These are phyloP conservation scores for Mortierella sp. DNA, from an alignment of 371 early-diverging fungal species.

Conservation along the genomic window DNA sequence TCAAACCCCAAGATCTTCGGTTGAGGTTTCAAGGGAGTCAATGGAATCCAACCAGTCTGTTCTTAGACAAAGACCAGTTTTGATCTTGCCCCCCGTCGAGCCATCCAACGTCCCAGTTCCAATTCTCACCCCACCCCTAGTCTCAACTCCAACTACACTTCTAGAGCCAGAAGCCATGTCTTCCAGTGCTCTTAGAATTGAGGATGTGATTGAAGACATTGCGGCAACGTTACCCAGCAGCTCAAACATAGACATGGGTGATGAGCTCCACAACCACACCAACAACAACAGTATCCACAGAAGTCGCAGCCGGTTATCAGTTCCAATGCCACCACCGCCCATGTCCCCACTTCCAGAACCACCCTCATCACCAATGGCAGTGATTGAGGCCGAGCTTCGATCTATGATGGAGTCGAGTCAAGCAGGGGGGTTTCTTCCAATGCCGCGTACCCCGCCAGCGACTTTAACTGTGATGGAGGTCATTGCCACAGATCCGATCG, in stretches of 20 bases:
- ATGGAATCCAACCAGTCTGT: no score
- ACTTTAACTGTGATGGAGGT: neutral
- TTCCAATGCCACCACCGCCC: neutral
- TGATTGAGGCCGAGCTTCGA: neutral
- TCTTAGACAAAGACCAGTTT: no score
- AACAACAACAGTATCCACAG: no score
- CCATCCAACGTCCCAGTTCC: no score
- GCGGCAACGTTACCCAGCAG: neutral
- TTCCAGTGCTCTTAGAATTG: neutral
- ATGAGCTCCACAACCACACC: no score
- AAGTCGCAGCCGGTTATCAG: neutral
- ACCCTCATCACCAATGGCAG: neutral
- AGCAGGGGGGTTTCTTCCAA: neutral
- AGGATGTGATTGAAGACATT: slow-evolving; percentile 10
- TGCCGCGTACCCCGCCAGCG: neutral
- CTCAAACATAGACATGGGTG: no score
- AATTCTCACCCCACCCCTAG: no score
- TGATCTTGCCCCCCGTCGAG: no score
- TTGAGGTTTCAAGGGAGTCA: no score
- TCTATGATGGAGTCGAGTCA: neutral
- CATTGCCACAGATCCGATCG: neutral
- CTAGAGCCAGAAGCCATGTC: no score
- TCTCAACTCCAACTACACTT: no score
- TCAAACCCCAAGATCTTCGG: no score
- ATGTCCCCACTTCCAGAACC: neutral